phyloP scores from a whole-genome alignment of 1,284 basidiomycete species.

The Sporisorium iseilematis-ciliati region DNA sequence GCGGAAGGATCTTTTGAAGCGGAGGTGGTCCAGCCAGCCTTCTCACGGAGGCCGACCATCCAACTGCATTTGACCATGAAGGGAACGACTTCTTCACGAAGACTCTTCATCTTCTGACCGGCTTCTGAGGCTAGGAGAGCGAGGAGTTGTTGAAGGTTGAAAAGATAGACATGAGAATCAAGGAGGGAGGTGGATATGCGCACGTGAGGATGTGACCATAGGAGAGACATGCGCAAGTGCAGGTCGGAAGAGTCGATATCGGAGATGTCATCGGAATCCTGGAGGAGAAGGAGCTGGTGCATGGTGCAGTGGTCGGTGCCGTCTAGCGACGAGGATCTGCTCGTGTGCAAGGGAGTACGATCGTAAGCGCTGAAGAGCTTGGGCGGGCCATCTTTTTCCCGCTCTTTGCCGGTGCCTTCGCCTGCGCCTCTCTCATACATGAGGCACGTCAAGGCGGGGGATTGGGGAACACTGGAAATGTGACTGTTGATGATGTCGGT shows the following conservation, averaged over 20 bases:
- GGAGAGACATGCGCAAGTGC: constrained; percentile 61
- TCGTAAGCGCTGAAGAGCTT: constrained; percentile 61
- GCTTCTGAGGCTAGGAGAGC: constrained; percentile 50
- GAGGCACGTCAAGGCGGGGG: constrained; percentile 57
- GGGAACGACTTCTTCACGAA: constrained; percentile 65
- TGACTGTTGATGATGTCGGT: constrained; percentile 56
- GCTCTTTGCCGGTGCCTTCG: constrained; percentile 64
- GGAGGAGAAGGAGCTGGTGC: constrained; percentile 56
- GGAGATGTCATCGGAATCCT: constrained; percentile 59
- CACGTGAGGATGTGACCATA: constrained; percentile 56
- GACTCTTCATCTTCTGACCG: constrained; percentile 60
- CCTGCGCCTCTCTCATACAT: constrained; percentile 65
- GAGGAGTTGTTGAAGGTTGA: constrained; percentile 56
- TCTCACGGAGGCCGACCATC: constrained; percentile 60
- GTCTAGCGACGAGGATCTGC: constrained; percentile 23
- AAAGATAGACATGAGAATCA: constrained; percentile 65
- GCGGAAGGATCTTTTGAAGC: constrained; percentile 6
- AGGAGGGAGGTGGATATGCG: constrained; percentile 62
- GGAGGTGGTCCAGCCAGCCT: constrained; percentile 57
- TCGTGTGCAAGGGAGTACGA: constrained; percentile 23
- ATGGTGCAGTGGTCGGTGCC: constrained; percentile 28
- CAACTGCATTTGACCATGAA: constrained; percentile 65
- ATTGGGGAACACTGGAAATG: constrained; percentile 39
- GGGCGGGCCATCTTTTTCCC: constrained; percentile 66
- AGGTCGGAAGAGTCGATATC: constrained; percentile 59